Conservation (phyloP, 2,329 filamentous ascomycete genomes). For the Sclerotinia glacialis region DNA sequence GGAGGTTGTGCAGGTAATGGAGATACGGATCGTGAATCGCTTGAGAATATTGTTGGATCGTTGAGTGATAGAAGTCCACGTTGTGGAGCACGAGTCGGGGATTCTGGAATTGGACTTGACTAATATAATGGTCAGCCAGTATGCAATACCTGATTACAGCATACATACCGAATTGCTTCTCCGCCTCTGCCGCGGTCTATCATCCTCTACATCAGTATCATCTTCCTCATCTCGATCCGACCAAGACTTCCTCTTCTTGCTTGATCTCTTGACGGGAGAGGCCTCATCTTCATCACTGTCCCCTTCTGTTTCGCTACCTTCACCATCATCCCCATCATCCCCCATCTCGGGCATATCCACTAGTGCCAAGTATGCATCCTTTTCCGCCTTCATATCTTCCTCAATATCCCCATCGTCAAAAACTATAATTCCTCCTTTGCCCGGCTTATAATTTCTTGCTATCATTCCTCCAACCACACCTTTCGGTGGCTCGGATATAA, state of each 20-base stretch:
- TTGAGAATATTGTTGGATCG: conserved; percentile 49
- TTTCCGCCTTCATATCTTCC: conserved; percentile 70
- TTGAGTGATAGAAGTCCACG: conserved; percentile 58
- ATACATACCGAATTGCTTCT: conserved; percentile 79
- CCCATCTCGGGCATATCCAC: conserved; percentile 84
- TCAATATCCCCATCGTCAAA: conserved; percentile 96
- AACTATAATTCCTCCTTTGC: conserved; percentile 84
- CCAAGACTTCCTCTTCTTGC: conserved; percentile 77
- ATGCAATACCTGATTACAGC: conserved; percentile 16
- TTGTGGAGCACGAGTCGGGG: conserved; percentile 58
- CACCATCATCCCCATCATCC: conserved; percentile 56
- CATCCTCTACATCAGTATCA: conserved; percentile 63
- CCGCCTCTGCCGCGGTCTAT: conserved; percentile 73
- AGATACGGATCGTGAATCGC: conserved; percentile 37
- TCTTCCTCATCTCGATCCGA: conserved; percentile 64
- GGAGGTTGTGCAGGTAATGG: conserved; percentile 58
- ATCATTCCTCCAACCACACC: conserved; percentile 75
- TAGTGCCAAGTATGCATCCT: conserved; percentile 80
- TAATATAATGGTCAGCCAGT: conserved; percentile 38
- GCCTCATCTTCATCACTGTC: conserved; percentile 54
- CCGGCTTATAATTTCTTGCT: conserved; percentile 67
- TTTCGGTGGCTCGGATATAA: conserved; percentile 48
- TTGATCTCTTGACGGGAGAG: conserved; percentile 51
- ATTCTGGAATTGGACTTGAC: conserved; percentile 65
- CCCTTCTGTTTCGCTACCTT: conserved; percentile 50